Conservation (phyloP, 2,329 filamentous ascomycete genomes). For the Aspergillus alliaceus region DNA sequence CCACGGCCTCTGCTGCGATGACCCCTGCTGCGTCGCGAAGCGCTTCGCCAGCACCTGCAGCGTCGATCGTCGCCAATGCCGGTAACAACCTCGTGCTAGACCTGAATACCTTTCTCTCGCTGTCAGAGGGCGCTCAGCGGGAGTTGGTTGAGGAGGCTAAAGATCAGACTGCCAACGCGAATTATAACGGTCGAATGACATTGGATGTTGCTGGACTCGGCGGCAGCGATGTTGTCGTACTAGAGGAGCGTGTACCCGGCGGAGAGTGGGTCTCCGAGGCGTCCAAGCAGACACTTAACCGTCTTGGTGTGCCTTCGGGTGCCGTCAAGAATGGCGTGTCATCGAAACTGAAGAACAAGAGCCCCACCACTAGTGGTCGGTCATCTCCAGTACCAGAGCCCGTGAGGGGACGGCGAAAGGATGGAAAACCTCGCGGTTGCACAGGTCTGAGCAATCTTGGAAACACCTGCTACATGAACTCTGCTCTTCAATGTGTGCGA, state of each 20-base stretch:
- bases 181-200: conserved; percentile 73
- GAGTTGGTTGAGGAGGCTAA: conserved; percentile 61
- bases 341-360: conserved; percentile 39
- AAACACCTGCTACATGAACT: conserved; percentile 99
- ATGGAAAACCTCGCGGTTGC: conserved; percentile 70
- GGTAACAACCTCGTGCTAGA: conserved; percentile 60
- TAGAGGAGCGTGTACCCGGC: conserved; percentile 67
- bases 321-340: conserved; percentile 33
- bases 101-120: conserved; percentile 60
- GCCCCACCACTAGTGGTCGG: conserved; percentile 57
- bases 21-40: conserved; percentile 47
- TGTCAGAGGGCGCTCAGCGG: conserved; percentile 64
- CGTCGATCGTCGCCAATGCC: conserved; percentile 42
- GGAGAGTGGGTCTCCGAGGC: conserved; percentile 58
- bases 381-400: conserved; percentile 68
- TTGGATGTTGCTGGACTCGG: conserved; percentile 67
- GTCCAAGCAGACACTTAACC: conserved; percentile 43
- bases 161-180: conserved; percentile 71
- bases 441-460: conserved; percentile 87
- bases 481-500: conserved; percentile 88
- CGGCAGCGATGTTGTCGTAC: conserved; percentile 73
- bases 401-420: conserved; percentile 68
- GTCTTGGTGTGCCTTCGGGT: conserved; percentile 51
- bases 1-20: conserved; percentile 43
- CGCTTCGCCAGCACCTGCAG: conserved; percentile 45